Evolutionary conservation across 495 filamentous ascomycete species (phyloP).

Genomic region (Bacidia gigantensis): DNA sequence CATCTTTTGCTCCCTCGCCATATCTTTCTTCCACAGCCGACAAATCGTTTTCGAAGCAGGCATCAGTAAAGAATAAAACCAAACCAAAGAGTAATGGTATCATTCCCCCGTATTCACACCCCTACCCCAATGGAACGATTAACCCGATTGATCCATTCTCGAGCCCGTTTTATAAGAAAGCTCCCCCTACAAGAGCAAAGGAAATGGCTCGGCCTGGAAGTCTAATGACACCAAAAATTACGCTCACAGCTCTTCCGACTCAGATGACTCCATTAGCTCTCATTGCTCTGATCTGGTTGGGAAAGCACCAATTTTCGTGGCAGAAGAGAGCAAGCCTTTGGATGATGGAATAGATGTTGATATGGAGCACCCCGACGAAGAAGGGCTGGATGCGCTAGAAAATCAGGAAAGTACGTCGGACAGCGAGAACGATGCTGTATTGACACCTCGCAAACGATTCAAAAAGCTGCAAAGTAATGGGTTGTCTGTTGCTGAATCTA

Average conservation of each 20-base stretch:
- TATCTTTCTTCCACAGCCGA: not conserved
- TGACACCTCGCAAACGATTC: slow-evolving; percentile 14
- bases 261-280: slow-evolving; percentile 6
- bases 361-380: slow-evolving; percentile 24
- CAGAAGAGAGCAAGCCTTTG: slow-evolving; percentile 4
- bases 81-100: not conserved
- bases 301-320: slow-evolving; percentile 8
- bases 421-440: slow-evolving; percentile 13
- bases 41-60: not conserved
- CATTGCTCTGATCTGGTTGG: slow-evolving; percentile 2
- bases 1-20: not conserved
- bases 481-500: not conserved
- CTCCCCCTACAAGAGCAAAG: slow-evolving; percentile 1
- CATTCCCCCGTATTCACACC: not conserved
- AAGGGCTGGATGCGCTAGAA: slow-evolving; percentile 13
- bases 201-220: not conserved
- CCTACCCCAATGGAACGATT: not conserved
- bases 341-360: slow-evolving; percentile 20
- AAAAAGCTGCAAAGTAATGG: slow-evolving; percentile 1
- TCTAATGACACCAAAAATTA: not conserved
- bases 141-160: not conserved
- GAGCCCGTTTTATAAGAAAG: not conserved
- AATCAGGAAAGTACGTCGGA: slow-evolving; percentile 24
- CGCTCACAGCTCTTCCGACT: slow-evolving; percentile 2
- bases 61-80: not conserved